Conservation (phyloP, 805 yeast genomes). For the Starmerella kuoi region DNA sequence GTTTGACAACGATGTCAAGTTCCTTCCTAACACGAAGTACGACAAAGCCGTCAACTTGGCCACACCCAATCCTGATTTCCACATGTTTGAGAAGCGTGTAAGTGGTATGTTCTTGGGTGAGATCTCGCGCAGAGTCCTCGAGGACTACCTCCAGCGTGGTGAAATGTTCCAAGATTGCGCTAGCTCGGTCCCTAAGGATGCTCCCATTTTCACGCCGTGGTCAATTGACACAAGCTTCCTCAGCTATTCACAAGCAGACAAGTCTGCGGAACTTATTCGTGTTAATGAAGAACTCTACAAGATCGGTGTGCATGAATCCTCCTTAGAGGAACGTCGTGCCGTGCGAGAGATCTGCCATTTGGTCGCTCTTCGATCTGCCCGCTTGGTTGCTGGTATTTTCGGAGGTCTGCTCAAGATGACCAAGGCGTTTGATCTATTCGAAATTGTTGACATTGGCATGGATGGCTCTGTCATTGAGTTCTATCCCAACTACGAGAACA, state of each 20-base stretch:
- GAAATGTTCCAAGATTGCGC: slow-evolving; percentile 36
- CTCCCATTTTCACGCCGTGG: slow-evolving; percentile 43
- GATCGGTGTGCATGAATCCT: slow-evolving; percentile 52
- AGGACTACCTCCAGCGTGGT: slow-evolving; percentile 47
- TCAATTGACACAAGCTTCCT: slow-evolving; percentile 70
- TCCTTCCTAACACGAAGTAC: slow-evolving; percentile 66
- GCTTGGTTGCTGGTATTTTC: slow-evolving; percentile 74
- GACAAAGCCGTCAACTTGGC: slow-evolving; percentile 58
- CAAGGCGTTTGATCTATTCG: slow-evolving; percentile 50
- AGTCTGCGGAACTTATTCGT: slow-evolving; percentile 44
- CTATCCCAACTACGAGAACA: slow-evolving; percentile 79
- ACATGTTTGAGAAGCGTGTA: slow-evolving; percentile 84
- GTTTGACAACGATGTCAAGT: slow-evolving; percentile 68
- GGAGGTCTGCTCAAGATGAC: slow-evolving; percentile 68
- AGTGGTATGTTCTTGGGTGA: slow-evolving; percentile 92
- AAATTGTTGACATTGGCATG: slow-evolving; percentile 81
- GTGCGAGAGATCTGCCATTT: slow-evolving; percentile 66
- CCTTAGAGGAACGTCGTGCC: slow-evolving; percentile 56
- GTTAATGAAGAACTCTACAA: slow-evolving; percentile 33
- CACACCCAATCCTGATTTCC: slow-evolving; percentile 76
- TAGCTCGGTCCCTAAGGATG: slow-evolving; percentile 27
- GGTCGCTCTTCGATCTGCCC: slow-evolving; percentile 80
- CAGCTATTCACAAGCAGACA: slow-evolving; percentile 77
- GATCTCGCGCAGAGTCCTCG: slow-evolving; percentile 57
- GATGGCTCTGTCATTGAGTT: slow-evolving; percentile 91